Conservation (phyloP, 345 rosid species). For the Pugionium cornutum region DNA sequence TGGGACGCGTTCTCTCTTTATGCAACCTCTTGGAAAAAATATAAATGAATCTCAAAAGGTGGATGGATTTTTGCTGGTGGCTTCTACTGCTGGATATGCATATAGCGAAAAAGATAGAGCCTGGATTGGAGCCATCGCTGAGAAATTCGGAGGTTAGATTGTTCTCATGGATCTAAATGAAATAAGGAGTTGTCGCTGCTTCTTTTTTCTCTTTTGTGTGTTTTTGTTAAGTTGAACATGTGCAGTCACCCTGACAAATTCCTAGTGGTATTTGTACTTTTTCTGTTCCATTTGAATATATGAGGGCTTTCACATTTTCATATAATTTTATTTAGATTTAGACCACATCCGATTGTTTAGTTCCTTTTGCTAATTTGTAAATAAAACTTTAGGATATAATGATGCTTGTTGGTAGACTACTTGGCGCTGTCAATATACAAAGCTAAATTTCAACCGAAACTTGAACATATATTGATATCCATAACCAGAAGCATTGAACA, state of each 20-base stretch:
- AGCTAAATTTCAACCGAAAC: neutral
- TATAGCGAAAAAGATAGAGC: conserved; percentile 79
- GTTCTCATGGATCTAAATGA: conserved; percentile 29
- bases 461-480: neutral
- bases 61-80: conserved; percentile 70
- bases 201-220: neutral
- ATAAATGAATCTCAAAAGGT: conserved; percentile 30
- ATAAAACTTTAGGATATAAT: conserved; percentile 7
- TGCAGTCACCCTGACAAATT: conserved; percentile 14
- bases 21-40: conserved; percentile 56
- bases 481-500: conserved; percentile 1
- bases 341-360: neutral
- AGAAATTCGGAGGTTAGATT: conserved; percentile 61
- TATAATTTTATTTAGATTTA: neutral
- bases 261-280: neutral
- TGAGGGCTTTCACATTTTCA: conserved; percentile 1
- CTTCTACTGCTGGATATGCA: conserved; percentile 72
- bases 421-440: neutral
- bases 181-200: conserved; percentile 8
- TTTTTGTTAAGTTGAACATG: conserved; percentile 13
- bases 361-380: conserved; percentile 9
- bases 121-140: conserved; percentile 76
- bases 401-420: conserved; percentile 6
- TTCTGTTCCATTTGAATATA: neutral
- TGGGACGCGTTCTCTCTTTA: conserved; percentile 65